These are phyloP conservation scores for Exutisphaerella laricina DNA, from an alignment of 2,329 filamentous ascomycete species.

Conservation along the genomic window DNA sequence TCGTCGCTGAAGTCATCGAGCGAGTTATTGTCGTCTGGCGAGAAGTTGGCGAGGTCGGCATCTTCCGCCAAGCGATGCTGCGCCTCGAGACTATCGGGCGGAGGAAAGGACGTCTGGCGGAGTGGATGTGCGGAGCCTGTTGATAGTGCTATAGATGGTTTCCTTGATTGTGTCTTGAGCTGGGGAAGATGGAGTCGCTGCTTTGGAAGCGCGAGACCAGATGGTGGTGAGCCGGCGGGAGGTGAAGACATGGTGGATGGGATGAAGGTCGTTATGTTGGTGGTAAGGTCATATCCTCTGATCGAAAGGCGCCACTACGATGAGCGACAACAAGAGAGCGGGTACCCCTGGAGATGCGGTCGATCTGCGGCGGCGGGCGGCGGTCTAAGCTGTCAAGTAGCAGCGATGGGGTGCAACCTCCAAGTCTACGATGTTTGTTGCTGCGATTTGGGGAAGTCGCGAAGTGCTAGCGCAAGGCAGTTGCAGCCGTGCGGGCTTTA, in stretches of 20 bases:
- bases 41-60: conserved; percentile 18
- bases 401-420: too few species aligned
- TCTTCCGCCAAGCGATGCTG: conserved; percentile 35
- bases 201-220: not conserved
- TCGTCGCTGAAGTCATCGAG: conserved; percentile 33
- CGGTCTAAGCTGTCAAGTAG: too few species aligned
- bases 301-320: too few species aligned
- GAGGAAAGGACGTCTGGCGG: conserved; percentile 75
- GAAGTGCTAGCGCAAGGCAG: too few species aligned
- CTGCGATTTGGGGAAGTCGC: too few species aligned
- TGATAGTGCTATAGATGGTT: conserved; percentile 58
- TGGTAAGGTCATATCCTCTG: too few species aligned
- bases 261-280: not conserved
- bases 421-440: too few species aligned
- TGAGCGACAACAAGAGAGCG: too few species aligned
- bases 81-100: conserved; percentile 48
- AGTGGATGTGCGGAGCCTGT: conserved; percentile 59
- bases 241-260: conserved; percentile 1
- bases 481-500: too few species aligned
- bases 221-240: not conserved
- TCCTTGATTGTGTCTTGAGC: conserved; percentile 48
- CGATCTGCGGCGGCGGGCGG: too few species aligned
- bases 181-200: not conserved
- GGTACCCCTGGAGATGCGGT: too few species aligned
- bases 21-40: conserved; percentile 25